Percentiles rank a stretch among this genome's conserved stretches.
phyloP scores from a whole-genome alignment of 768 basidiomycete genomes.

The Russula sp. region DNA sequence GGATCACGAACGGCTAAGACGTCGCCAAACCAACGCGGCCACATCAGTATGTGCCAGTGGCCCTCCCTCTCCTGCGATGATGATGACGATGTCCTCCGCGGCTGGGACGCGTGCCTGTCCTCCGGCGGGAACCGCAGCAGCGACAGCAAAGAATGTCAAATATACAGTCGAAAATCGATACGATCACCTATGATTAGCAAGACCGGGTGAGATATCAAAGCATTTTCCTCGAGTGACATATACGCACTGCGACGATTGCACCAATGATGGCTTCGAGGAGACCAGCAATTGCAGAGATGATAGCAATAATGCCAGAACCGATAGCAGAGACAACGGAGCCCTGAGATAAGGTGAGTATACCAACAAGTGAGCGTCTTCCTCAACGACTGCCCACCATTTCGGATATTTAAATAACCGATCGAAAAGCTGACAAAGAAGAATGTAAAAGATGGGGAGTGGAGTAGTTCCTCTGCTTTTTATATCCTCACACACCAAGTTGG shows the following conservation, averaged over 20 bases:
- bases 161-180: conserved; percentile 60
- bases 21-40: neutral
- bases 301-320: conserved; percentile 49
- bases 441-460: too few relatives aligned
- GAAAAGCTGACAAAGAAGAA: neutral
- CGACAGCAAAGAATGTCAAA: conserved; percentile 42
- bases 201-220: too few relatives aligned
- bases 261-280: conserved; percentile 56
- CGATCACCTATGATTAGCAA: conserved; percentile 42
- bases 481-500: too few relatives aligned
- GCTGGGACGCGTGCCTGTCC: conserved; percentile 7
- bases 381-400: conserved; percentile 2
- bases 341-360: conserved; percentile 29
- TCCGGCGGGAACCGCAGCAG: conserved; percentile 29
- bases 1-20: too few relatives aligned
- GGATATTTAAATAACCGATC: neutral
- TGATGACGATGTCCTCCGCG: neutral
- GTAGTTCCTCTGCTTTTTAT: too few relatives aligned
- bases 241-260: conserved; percentile 51
- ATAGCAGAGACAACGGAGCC: conserved; percentile 63
- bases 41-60: neutral
- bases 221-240: too few relatives aligned
- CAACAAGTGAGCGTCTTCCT: neutral
- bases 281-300: conserved; percentile 55
- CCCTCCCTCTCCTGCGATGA: neutral